phyloP scores from a whole-genome alignment of 805 yeast species.

The Spathaspora arborariae region DNA sequence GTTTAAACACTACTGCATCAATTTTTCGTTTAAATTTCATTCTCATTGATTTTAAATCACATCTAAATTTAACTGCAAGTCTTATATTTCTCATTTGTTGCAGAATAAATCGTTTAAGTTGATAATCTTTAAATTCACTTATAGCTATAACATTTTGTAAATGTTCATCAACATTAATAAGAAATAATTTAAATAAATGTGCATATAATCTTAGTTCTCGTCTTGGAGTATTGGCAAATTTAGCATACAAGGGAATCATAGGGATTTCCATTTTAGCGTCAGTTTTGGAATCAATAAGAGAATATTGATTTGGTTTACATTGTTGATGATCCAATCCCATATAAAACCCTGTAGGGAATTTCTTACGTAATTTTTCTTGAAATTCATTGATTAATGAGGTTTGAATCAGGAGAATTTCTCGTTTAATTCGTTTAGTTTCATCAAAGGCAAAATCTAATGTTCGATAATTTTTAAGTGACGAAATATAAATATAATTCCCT shows the following conservation, averaged over 20 bases:
- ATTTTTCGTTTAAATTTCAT: slow-evolving; percentile 8
- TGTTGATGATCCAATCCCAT: background rate
- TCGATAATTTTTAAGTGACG: background rate
- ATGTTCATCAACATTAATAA: slow-evolving; percentile 36
- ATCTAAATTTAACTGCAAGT: slow-evolving; percentile 15
- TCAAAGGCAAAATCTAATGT: background rate
- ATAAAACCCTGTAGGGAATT: background rate
- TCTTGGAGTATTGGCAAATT: slow-evolving; percentile 18
- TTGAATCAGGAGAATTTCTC: background rate
- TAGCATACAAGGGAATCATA: slow-evolving; percentile 31
- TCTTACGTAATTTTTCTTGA: background rate
- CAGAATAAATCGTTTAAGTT: slow-evolving; percentile 25
- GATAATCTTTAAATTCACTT: slow-evolving; percentile 30
- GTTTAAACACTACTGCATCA: slow-evolving; percentile 25
- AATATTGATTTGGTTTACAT: background rate
- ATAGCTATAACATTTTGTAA: slow-evolving; percentile 32
- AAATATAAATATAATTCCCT: background rate
- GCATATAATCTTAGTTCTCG: slow-evolving; percentile 22
- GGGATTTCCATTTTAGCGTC: slow-evolving; percentile 30
- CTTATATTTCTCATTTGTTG: slow-evolving; percentile 23
- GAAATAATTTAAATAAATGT: slow-evolving; percentile 34
- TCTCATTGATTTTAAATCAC: slow-evolving; percentile 20
- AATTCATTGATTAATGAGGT: background rate
- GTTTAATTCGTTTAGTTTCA: background rate
- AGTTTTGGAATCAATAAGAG: slow-evolving; percentile 7